Conservation (phyloP, 2,329 filamentous ascomycete species). For the Decorospora gaudefroyi region DNA sequence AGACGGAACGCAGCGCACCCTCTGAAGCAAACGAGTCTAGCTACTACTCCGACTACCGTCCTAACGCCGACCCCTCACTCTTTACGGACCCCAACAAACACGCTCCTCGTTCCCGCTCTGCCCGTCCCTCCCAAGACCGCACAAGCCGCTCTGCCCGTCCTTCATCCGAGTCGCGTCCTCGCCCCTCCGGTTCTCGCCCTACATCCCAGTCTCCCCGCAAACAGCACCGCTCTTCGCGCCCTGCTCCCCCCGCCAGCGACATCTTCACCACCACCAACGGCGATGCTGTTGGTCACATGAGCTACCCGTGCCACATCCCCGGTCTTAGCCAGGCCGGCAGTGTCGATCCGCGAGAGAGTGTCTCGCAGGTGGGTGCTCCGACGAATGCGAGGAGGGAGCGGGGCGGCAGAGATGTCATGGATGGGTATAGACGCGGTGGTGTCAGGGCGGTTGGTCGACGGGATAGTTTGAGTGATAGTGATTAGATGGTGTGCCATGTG, state of each 20-base stretch:
- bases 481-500: slow-evolving; percentile 24
- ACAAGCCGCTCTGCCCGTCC: slow-evolving; percentile 17
- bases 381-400: slow-evolving; percentile 30
- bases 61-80: slow-evolving; percentile 41
- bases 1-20: slow-evolving; percentile 15
- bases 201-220: slow-evolving; percentile 44
- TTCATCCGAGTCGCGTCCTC: slow-evolving; percentile 18
- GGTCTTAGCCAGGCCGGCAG: slow-evolving; percentile 52
- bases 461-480: slow-evolving; percentile 61
- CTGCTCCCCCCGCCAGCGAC: slow-evolving; percentile 33
- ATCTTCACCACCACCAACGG: slow-evolving; percentile 49
- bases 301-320: slow-evolving; percentile 62
- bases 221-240: slow-evolving; percentile 38
- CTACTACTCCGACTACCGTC: slow-evolving; percentile 51
- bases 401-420: slow-evolving; percentile 50
- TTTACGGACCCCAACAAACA: slow-evolving; percentile 29
- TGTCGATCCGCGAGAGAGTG: slow-evolving; percentile 45
- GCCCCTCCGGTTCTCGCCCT: slow-evolving; percentile 37
- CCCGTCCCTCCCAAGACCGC: slow-evolving; percentile 19
- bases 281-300: slow-evolving; percentile 55
- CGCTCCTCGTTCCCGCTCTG: slow-evolving; percentile 25
- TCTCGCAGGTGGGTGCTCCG: slow-evolving; percentile 48
- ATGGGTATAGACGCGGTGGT: slow-evolving; percentile 50
- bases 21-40: slow-evolving; percentile 41
- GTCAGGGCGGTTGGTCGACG: slow-evolving; percentile 50